Evolutionary conservation across 805 yeast genomes (phyloP), one percentile per base, ranked within the genome.

Genomic region (Candida vaughaniae): DNA sequence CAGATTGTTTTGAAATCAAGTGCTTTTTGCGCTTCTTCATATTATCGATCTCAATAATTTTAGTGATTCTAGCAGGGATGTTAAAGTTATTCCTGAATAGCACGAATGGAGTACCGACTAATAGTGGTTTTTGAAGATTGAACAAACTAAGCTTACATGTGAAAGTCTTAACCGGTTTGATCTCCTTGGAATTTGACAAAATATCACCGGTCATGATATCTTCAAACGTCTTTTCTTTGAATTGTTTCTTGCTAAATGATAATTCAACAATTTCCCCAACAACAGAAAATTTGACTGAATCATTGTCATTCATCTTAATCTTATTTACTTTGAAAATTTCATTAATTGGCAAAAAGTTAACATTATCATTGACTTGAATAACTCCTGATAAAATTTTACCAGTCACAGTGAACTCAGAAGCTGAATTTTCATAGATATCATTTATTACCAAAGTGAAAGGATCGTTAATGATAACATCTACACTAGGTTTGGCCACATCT

Each of bases 21-120:
- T 82, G 90, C 52, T 60, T 66, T 41, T 42, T 51, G 34, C 42
- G 38, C 43, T 58, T 61, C 33, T 48, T 51, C 5, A 47, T 41
- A 15, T 58, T 56, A 5, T 48, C 49, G 11, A 58, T 47, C 22
- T 45, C 53, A 11, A 63, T 35, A 47, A 80, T 70, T 42, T 73
- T 73, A 29, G 69, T 52, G 15, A 89, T 63, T 45, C 80, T 74
- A 4, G 88, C 88, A 1, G 93, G 86, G 28, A 78, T 76, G 29
- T 82, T 78, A 17, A 78, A 71, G 39, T 86, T 80, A 44, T 90
- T 89, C 42, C 90, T 73, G 60, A 89, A 88, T 35, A 87, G 57
- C 27, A 87, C 75, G 46, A 88, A 72, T 27, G 90, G 82, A 0
- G 95, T 73, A 6, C 97, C 96, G 10, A 82, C 80, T 27, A 89